These are phyloP conservation scores for Pseudopithomyces chartarum DNA, from an alignment of 2,329 filamentous ascomycete species.

Conservation along the genomic window DNA sequence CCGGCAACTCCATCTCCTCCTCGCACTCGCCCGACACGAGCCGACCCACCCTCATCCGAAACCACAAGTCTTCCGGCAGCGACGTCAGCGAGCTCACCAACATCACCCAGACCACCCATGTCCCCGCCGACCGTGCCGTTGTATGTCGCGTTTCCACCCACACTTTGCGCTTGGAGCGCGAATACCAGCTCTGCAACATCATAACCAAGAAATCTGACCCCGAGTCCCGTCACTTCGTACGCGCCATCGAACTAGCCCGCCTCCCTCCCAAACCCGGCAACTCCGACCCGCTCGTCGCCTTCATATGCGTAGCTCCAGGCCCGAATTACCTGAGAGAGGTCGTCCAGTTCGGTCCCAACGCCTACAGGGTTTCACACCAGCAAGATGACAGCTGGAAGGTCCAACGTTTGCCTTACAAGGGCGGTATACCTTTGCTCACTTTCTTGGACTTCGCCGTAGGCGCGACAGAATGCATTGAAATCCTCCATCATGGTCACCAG, in stretches of 20 bases:
- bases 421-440: slow-evolving; percentile 70
- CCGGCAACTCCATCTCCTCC: slow-evolving; percentile 26
- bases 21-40: slow-evolving; percentile 38
- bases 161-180: slow-evolving; percentile 80
- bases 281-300: slow-evolving; percentile 71
- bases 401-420: slow-evolving; percentile 37
- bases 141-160: slow-evolving; percentile 84
- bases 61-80: slow-evolving; percentile 43
- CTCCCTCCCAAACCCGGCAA: slow-evolving; percentile 72
- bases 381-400: slow-evolving; percentile 22
- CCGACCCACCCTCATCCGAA: slow-evolving; percentile 30
- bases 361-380: slow-evolving; percentile 39
- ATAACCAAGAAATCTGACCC: slow-evolving; percentile 74
- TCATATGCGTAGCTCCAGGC: slow-evolving; percentile 81
- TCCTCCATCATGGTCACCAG: slow-evolving; percentile 86
- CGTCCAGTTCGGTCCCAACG: slow-evolving; percentile 74
- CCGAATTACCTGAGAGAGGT: slow-evolving; percentile 72
- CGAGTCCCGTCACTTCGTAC: slow-evolving; percentile 74
- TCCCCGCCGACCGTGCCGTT: slow-evolving; percentile 59
- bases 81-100: slow-evolving; percentile 48
- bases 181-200: slow-evolving; percentile 80
- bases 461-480: slow-evolving; percentile 81
- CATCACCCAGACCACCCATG: slow-evolving; percentile 53
- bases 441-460: slow-evolving; percentile 94
- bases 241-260: slow-evolving; percentile 78